Evolutionary conservation across 139 green algal genomes (phyloP).

Genomic region (Chlorella sp.): DNA sequence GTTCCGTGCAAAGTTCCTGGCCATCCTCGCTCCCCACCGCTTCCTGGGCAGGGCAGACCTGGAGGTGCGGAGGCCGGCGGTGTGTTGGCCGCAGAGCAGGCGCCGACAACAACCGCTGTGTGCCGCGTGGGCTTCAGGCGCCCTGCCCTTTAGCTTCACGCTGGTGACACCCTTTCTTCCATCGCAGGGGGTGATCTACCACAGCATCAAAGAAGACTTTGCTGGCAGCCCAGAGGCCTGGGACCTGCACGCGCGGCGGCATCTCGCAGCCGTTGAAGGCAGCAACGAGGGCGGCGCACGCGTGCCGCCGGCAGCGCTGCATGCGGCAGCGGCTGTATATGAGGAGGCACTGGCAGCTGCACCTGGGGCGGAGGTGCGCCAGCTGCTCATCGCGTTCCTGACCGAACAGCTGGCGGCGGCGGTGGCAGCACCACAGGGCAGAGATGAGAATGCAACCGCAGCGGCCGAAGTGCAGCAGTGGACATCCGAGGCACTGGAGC

Average conservation of each 20-base stretch:
- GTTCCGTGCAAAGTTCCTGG: conserved; percentile 57
- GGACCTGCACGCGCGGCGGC: conserved; percentile 57
- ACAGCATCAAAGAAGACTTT: conserved; percentile 60
- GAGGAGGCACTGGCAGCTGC: conserved; percentile 32
- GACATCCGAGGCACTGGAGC: conserved; percentile 23
- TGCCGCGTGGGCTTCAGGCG: not conserved
- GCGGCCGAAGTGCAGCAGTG: not conserved
- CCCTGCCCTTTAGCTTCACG: not conserved
- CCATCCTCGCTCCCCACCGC: conserved; percentile 50
- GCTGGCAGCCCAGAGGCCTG: conserved; percentile 41
- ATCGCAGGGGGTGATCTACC: conserved; percentile 42
- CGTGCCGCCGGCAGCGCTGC: not conserved
- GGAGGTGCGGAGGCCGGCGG: no score
- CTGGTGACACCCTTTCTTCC: not conserved
- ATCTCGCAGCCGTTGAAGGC: not conserved
- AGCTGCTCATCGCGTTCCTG: conserved; percentile 46
- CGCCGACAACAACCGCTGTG: no score
- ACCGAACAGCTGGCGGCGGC: conserved; percentile 9
- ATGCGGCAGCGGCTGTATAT: conserved; percentile 24
- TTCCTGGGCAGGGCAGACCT: conserved; percentile 53
- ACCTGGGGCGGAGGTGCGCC: conserved; percentile 34
- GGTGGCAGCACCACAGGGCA: not conserved
- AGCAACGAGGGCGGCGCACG: no score
- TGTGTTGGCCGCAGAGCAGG: no score
- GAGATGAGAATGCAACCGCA: not conserved